These are phyloP conservation scores for Trypanosoma congolense DNA, from an alignment of 208 protist species.

Conservation along the genomic window DNA sequence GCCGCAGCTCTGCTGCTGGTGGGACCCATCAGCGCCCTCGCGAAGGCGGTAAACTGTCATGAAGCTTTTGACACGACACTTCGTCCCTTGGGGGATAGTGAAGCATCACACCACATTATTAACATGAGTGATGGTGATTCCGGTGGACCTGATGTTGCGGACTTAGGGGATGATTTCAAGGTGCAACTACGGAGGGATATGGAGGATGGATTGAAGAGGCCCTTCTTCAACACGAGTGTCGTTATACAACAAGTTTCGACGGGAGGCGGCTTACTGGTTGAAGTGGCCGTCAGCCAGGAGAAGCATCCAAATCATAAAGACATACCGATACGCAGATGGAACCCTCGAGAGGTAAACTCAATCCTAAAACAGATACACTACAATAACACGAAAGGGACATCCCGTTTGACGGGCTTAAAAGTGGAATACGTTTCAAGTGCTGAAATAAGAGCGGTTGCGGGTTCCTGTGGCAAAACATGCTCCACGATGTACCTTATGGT, in stretches of 20 bases:
- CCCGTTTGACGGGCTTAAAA: too few relatives aligned
- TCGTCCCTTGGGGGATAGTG: background rate
- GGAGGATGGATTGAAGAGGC: slow-evolving; percentile 4
- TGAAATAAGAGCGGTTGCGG: too few relatives aligned
- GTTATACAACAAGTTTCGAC: background rate
- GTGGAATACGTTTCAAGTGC: too few relatives aligned
- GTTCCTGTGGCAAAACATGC: too few relatives aligned
- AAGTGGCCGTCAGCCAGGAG: slow-evolving; percentile 12
- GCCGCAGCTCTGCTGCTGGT: too few relatives aligned
- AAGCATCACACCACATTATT: slow-evolving; percentile 11
- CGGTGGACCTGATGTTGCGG: background rate
- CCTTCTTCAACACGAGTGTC: slow-evolving; percentile 14
- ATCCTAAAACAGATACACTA: slow-evolving; percentile 15
- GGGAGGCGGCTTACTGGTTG: background rate
- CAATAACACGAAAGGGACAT: slow-evolving; percentile 3
- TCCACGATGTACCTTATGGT: too few relatives aligned
- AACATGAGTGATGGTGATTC: background rate
- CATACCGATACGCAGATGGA: slow-evolving; percentile 10
- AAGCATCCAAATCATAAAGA: background rate
- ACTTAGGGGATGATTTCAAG: slow-evolving; percentile 1
- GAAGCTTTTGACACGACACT: background rate
- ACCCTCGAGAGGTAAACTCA: slow-evolving; percentile 19
- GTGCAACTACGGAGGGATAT: too few relatives aligned
- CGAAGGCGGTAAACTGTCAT: too few relatives aligned
- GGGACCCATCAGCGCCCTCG: too few relatives aligned